Conservation (phyloP, 768 basidiomycete species). For the Cubamyces sp. region DNA sequence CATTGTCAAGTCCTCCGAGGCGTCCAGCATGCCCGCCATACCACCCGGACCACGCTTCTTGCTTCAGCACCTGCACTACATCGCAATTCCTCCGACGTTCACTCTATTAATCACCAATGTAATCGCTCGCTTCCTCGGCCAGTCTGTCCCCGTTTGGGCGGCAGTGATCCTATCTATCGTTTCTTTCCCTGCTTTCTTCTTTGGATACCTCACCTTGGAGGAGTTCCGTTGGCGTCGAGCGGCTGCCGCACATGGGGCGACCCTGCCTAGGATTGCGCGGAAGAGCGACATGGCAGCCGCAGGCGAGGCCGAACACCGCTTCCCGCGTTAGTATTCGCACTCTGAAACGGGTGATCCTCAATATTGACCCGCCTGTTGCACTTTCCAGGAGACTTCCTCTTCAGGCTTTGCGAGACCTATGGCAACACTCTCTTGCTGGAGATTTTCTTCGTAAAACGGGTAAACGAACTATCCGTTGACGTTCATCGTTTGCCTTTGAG, state of each 20-base stretch:
- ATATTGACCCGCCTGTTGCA: not conserved
- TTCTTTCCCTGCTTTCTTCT: not conserved
- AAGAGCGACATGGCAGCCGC: not conserved
- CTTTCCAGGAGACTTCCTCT: conserved; percentile 14
- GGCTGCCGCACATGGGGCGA: conserved; percentile 11
- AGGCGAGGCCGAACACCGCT: not conserved
- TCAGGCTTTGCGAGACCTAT: conserved; percentile 13
- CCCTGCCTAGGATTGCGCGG: not conserved
- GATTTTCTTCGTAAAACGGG: conserved; percentile 5
- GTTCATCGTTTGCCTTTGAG: not conserved
- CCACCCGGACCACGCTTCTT: conserved; percentile 14
- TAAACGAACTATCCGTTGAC: not conserved
- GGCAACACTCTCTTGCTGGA: conserved; percentile 17
- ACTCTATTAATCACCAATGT: not conserved
- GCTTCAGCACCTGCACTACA: conserved; percentile 1
- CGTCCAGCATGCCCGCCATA: not conserved
- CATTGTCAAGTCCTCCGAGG: not conserved
- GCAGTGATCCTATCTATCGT: not conserved
- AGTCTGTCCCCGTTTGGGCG: not conserved
- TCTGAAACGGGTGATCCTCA: not conserved
- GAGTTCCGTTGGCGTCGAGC: not conserved
- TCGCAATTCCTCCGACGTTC: not conserved
- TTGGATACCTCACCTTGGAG: not conserved
- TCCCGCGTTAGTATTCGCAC: not conserved
- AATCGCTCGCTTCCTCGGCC: not conserved